A percentile compares a stretch with the other conserved stretches of the same genome.
Conservation (phyloP, 2,329 filamentous ascomycete species). For the Epichloe gansuensis region DNA sequence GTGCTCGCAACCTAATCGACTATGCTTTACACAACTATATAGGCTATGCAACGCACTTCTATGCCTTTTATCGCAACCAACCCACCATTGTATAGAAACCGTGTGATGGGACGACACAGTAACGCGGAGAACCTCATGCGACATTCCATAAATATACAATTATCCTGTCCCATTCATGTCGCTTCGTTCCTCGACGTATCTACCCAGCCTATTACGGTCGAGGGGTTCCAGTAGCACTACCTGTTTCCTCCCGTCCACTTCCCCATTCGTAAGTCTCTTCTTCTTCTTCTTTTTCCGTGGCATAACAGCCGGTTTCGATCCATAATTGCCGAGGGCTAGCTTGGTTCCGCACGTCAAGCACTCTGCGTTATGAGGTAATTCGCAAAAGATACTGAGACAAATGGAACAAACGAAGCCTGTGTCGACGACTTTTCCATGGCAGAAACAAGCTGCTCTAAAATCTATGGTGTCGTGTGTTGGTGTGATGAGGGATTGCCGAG, state of each 20-base stretch:
- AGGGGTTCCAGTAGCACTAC: conserved; percentile 49
- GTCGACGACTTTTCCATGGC: conserved; percentile 81
- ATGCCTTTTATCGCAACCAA: too few relatives aligned
- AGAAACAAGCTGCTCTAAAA: conserved; percentile 97
- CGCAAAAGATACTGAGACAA: conserved; percentile 88
- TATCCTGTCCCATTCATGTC: background rate
- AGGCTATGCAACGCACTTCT: too few relatives aligned
- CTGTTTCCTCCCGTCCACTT: conserved; percentile 40
- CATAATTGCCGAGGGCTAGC: conserved; percentile 64
- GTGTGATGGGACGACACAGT: too few relatives aligned
- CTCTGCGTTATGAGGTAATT: conserved; percentile 45
- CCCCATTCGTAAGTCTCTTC: conserved; percentile 48
- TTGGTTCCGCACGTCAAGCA: conserved; percentile 78
- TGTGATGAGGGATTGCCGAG: conserved; percentile 52
- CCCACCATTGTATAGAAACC: too few relatives aligned
- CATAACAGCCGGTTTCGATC: conserved; percentile 64
- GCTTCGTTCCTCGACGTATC: background rate
- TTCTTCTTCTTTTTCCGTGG: conserved; percentile 64
- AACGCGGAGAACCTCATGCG: too few relatives aligned
- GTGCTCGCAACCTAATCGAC: background rate
- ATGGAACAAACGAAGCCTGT: conserved; percentile 93
- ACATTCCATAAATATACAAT: background rate
- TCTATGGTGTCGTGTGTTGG: conserved; percentile 82
- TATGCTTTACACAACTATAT: background rate
- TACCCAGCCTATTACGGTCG: conserved; percentile 22